phyloP scores from a whole-genome alignment of 2,329 filamentous ascomycete species.

The Phaeosphaeriaceae sp. region DNA sequence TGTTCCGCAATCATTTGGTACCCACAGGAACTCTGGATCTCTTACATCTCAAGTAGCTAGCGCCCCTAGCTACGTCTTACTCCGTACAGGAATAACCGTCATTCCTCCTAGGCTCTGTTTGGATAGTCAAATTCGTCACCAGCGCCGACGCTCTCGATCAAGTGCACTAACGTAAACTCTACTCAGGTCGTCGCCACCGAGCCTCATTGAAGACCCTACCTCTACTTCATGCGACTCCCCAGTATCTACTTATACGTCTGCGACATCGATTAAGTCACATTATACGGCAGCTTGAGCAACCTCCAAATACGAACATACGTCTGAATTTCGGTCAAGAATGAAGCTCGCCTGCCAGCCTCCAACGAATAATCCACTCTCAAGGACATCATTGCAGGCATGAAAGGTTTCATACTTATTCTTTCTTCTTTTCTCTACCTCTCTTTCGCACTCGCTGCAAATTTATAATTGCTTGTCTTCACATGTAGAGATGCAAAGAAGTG shows the following conservation, averaged over 20 bases:
- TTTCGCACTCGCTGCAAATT: no score
- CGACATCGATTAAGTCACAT: not conserved
- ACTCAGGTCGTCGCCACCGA: not conserved
- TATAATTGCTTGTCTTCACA: no score
- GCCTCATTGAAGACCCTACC: not conserved
- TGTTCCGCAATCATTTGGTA: not conserved
- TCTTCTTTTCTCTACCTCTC: not conserved
- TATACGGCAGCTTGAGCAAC: not conserved
- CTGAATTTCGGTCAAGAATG: not conserved
- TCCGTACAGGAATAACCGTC: not conserved
- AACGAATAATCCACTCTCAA: not conserved
- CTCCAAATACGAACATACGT: not conserved
- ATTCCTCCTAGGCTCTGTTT: not conserved
- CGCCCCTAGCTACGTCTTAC: not conserved
- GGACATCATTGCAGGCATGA: not conserved
- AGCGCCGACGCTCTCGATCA: not conserved
- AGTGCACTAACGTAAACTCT: not conserved
- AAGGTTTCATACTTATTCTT: not conserved
- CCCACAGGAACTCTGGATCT: not conserved
- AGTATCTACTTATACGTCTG: not conserved
- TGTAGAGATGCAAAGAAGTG: no score
- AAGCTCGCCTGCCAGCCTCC: not conserved
- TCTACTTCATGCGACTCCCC: not conserved
- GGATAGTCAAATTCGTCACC: not conserved
- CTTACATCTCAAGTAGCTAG: not conserved